These are phyloP conservation scores for Lavandula angustifolia DNA, from an alignment of 257 asterid genomes.

Conservation along the genomic window DNA sequence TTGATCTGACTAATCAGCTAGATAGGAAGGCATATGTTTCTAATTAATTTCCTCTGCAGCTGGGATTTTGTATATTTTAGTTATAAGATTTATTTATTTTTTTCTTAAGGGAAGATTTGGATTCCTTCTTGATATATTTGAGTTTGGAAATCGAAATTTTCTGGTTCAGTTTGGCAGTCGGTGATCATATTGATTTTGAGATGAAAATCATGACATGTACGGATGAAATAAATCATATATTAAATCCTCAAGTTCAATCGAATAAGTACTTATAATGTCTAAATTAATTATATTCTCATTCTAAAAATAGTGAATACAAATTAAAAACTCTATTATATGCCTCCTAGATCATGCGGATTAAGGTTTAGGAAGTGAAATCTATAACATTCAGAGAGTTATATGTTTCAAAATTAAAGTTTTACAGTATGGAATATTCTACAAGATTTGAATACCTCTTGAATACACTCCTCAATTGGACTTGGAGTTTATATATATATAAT, in stretches of 20 bases:
- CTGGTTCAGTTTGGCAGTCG: not conserved
- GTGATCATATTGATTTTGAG: not conserved
- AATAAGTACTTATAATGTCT: not conserved
- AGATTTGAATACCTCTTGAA: no score
- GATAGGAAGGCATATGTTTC: conserved; percentile 19
- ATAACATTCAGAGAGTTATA: not conserved
- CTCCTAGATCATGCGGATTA: not conserved
- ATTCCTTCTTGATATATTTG: not conserved
- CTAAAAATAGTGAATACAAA: no score
- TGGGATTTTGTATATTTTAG: conserved; percentile 44
- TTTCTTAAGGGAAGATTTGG: conserved; percentile 23
- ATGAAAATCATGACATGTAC: no score
- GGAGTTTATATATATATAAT: no score
- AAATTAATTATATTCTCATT: not conserved
- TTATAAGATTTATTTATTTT: conserved; percentile 45
- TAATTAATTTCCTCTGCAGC: conserved; percentile 22
- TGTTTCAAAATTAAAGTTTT: no score
- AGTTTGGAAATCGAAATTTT: not conserved
- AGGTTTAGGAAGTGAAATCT: not conserved
- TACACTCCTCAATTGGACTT: no score
- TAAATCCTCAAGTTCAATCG: not conserved
- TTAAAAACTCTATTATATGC: not conserved
- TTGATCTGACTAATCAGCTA: conserved; percentile 26
- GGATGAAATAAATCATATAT: no score
- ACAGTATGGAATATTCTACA: no score